These are phyloP conservation scores for Russula virescens DNA, from an alignment of 768 basidiomycete genomes.

Conservation along the genomic window DNA sequence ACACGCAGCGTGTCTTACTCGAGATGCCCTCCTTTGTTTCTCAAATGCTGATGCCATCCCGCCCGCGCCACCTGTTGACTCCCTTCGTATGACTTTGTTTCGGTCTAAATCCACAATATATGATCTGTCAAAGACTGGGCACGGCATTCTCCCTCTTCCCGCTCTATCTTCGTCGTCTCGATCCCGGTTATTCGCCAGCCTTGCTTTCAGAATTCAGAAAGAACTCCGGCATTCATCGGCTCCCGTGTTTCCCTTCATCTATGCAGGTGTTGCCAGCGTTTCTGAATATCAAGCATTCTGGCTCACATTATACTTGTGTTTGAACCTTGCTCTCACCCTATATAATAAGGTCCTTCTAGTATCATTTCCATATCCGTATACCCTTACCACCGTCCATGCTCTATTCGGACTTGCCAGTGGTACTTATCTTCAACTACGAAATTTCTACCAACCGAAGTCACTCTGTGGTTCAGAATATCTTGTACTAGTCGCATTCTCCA, in stretches of 20 bases:
- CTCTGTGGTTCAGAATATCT: constrained; percentile 47
- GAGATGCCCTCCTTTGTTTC: not conserved
- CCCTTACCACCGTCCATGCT: constrained; percentile 88
- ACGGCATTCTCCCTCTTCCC: constrained; percentile 16
- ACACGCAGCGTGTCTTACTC: not conserved
- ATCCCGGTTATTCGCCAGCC: not conserved
- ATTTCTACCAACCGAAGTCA: constrained; percentile 52
- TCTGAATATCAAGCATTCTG: constrained; percentile 38
- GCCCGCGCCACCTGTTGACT: not conserved
- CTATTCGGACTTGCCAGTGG: constrained; percentile 81
- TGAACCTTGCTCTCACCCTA: constrained; percentile 88
- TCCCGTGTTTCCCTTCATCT: not conserved
- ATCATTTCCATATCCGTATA: constrained; percentile 93
- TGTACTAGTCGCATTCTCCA: constrained; percentile 74
- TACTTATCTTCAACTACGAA: constrained; percentile 52
- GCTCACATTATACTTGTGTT: constrained; percentile 78
- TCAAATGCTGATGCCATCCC: not conserved
- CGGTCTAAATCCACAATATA: not conserved
- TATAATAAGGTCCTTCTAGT: constrained; percentile 94
- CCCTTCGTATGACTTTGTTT: not conserved
- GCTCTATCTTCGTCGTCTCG: constrained; percentile 9
- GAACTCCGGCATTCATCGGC: not conserved
- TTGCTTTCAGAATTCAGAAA: not conserved
- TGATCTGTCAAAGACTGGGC: not conserved
- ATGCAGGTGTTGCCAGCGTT: not conserved